Evolutionary conservation across 768 basidiomycete genomes (phyloP).

Genomic region (Exsudoporus frostii): DNA sequence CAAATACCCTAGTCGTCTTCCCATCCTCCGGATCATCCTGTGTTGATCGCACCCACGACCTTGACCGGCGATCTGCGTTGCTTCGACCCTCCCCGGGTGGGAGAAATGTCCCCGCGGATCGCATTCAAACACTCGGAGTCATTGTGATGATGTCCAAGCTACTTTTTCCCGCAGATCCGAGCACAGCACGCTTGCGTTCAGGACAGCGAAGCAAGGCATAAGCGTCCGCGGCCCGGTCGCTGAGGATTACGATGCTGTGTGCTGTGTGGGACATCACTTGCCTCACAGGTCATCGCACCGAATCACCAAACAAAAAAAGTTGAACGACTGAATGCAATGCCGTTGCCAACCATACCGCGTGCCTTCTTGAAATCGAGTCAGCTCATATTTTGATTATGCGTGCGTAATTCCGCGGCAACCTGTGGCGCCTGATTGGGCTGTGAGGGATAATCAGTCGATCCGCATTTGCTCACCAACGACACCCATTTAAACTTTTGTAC

Average conservation of each 20-base stretch:
- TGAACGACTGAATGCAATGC: not conserved
- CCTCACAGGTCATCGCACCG: not conserved
- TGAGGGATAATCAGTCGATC: not conserved
- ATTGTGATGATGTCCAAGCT: not conserved
- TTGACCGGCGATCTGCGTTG: not conserved
- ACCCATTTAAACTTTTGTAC: not conserved
- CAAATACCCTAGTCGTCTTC: conserved; percentile 4
- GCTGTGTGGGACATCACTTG: not conserved
- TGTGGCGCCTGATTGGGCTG: not conserved
- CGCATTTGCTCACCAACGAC: not conserved
- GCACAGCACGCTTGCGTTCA: too few relatives aligned
- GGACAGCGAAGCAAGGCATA: too few relatives aligned
- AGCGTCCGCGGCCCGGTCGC: not conserved
- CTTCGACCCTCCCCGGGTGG: not conserved
- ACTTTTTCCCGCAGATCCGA: not conserved
- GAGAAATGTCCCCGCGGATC: not conserved
- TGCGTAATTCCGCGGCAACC: not conserved
- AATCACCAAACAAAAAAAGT: not conserved
- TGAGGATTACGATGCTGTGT: not conserved
- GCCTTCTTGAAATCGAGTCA: not conserved
- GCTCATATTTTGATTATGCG: not conserved
- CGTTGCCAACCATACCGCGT: not conserved
- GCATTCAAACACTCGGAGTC: not conserved
- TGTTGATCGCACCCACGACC: not conserved
- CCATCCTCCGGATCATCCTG: not conserved